Evolutionary conservation across 2,329 filamentous ascomycete genomes (phyloP), one percentile per base, ranked within the genome.

Genomic region (Cladosporium cucumerinum): DNA sequence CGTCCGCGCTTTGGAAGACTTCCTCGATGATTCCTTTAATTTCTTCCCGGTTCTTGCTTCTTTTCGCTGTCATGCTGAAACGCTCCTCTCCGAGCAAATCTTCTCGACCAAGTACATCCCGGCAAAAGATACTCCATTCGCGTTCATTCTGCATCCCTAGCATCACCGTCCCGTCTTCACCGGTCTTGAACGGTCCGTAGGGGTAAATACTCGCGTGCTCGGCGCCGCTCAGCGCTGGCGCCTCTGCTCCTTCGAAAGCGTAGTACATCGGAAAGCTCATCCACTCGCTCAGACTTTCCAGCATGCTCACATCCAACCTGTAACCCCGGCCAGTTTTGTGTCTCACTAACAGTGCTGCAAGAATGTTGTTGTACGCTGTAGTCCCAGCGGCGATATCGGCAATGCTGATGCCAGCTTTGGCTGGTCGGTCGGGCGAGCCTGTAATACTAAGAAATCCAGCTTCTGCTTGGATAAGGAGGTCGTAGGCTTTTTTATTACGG

Each of bases 231-330:
- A 80, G 78, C 2, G 72, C 73, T 0, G 82, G 82, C 0, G 77
- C 74, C 0, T 78, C 66, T 2, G 80, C 78, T 3, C 76, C 78
- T 1, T 81, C 72, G 66, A 79, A 82, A 0, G 82, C 73, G 65
- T 85, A 86, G 69, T 85, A 64, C 61, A 64, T 57, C 7, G 82
- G 83, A 52, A 84, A 85, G 0, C 76, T 75, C 83, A 85, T 85
- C 83, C 84, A 85, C 69, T 85, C 83, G 0, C 80, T 76, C 82
- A 85, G 84, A 52, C 79, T 79, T 69, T 85, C 83, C 11, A 85
- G 74, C 84, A 85, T 85, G 0, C 82, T 84, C 18, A 85, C 81
- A 32, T 85, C 83, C 28, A 85, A 78, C 21, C 78, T 76, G 25
- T 77, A 79, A 0, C 83, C 83, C n/a, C 73, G 72, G 0, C 81